Percentiles rank a stretch among this genome's conserved stretches.
Conservation (phyloP, 345 rosid species). For the Eucalyptus tenuipes region DNA sequence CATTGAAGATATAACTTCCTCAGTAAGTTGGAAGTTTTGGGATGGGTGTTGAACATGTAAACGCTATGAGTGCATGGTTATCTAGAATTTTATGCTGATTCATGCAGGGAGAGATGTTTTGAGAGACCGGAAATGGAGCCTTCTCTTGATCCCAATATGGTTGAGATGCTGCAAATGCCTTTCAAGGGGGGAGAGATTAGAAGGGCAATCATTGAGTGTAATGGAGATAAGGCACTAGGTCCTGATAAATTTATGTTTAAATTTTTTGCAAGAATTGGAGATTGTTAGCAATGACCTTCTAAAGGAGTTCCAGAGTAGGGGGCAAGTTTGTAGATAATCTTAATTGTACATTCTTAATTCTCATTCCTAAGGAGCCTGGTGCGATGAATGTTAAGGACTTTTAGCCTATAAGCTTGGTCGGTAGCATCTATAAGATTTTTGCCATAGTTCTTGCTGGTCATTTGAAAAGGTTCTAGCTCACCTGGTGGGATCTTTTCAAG, state of each 20-base stretch:
- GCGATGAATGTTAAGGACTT: not conserved
- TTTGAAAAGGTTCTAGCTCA: not conserved
- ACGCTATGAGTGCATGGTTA: not conserved
- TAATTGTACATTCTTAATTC: not conserved
- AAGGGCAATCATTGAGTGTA: not conserved
- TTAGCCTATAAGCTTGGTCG: not conserved
- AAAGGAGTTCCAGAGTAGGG: not conserved
- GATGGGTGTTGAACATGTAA: not conserved
- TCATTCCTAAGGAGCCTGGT: not conserved
- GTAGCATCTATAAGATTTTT: not conserved
- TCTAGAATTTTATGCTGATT: not conserved
- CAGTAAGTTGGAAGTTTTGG: not conserved
- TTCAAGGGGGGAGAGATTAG: not conserved
- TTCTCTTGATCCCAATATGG: not conserved
- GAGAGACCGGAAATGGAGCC: not conserved
- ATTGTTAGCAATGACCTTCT: not conserved
- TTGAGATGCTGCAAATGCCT: not conserved
- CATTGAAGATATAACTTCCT: not conserved
- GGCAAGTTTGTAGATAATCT: not conserved
- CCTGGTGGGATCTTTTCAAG: not conserved
- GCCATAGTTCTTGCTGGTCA: not conserved
- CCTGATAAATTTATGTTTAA: not conserved
- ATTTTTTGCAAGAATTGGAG: not conserved
- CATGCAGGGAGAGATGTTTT: not conserved
- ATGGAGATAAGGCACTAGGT: not conserved